Conservation (phyloP, 495 filamentous ascomycete genomes). For the Daldinia childiae region DNA sequence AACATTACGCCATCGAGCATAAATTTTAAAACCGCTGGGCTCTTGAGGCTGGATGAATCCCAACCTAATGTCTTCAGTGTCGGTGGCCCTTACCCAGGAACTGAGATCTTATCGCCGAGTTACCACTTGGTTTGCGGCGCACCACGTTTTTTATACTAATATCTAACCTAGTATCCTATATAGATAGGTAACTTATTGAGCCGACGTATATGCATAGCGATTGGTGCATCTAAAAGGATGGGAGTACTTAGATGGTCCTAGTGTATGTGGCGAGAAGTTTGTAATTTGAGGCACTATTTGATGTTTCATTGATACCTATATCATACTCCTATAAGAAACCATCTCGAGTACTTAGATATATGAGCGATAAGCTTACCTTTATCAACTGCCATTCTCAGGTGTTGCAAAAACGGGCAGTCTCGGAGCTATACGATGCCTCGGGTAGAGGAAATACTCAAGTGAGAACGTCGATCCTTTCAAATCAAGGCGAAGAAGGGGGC, state of each 20-base stretch:
- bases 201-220: background rate
- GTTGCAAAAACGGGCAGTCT: conserved; percentile 24
- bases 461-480: conserved; percentile 29
- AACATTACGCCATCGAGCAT: conserved; percentile 34
- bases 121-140: conserved; percentile 5
- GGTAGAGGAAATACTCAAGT: conserved; percentile 22
- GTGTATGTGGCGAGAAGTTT: conserved; percentile 11
- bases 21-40: conserved; percentile 4
- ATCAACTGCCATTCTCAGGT: conserved; percentile 26
- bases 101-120: conserved; percentile 33
- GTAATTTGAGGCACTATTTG: conserved; percentile 7
- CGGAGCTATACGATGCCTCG: conserved; percentile 29
- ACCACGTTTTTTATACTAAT: background rate
- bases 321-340: background rate
- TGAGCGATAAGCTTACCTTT: conserved; percentile 32
- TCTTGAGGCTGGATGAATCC: conserved; percentile 9
- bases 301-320: conserved; percentile 22
- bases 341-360: conserved; percentile 1
- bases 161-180: no score
- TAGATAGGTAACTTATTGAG: background rate
- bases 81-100: conserved; percentile 21
- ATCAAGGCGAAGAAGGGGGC: conserved; percentile 33
- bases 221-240: background rate
- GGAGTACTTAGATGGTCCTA: background rate
- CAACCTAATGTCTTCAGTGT: background rate